phyloP scores from a whole-genome alignment of 2,329 filamentous ascomycete genomes.

The Fusarium sp. region DNA sequence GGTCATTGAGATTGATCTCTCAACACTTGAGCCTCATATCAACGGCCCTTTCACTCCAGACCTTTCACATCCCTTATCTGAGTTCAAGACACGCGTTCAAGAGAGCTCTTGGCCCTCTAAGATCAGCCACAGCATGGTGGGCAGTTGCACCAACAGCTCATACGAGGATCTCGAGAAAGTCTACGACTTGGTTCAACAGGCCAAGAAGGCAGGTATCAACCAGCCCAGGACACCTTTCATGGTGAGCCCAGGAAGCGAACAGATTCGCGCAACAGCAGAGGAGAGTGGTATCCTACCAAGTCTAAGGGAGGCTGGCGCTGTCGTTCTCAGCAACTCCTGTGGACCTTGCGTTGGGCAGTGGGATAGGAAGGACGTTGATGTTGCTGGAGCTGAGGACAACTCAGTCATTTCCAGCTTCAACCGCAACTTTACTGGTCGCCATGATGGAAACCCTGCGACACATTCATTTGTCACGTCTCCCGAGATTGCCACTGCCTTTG shows the following conservation, averaged over 20 bases:
- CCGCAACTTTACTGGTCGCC: constrained; percentile 52
- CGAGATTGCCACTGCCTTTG: constrained; percentile 95
- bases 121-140: constrained; percentile 96
- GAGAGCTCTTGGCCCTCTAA: constrained; percentile 90
- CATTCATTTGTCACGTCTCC: constrained; percentile 80
- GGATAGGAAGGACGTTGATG: constrained; percentile 78
- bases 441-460: constrained; percentile 56
- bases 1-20: constrained; percentile 56
- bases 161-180: constrained; percentile 93
- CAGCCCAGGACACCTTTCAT: constrained; percentile 95
- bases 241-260: constrained; percentile 95
- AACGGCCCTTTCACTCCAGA: constrained; percentile 99
- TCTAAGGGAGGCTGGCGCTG: constrained; percentile 94
- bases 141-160: constrained; percentile 94
- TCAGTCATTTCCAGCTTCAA: constrained; percentile 88
- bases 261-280: constrained; percentile 92
- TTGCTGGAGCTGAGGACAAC: constrained; percentile 78
- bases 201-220: constrained; percentile 83
- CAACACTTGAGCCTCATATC: constrained; percentile 94
- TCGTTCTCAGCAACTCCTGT: constrained; percentile 64
- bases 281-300: constrained; percentile 91
- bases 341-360: constrained; percentile 80
- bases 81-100: constrained; percentile 94
- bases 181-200: constrained; percentile 82
- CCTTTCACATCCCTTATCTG: constrained; percentile 95